Evolutionary conservation across 73 alveolate genomes (phyloP).

Genomic region (Paramecium biaurelia): DNA sequence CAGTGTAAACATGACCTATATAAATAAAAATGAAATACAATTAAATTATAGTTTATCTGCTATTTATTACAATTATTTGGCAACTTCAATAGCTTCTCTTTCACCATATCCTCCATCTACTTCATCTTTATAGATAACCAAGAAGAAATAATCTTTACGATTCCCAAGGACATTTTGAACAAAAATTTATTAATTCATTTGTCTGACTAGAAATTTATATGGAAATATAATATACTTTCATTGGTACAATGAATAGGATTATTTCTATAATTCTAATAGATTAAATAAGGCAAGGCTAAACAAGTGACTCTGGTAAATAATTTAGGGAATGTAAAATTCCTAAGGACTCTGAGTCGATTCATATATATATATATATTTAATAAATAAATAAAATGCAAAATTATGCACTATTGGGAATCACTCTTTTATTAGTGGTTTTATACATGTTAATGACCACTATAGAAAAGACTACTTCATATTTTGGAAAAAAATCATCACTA

Average conservation of each 20-base stretch:
- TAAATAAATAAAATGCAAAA: conserved; percentile 1
- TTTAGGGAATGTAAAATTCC: neutral
- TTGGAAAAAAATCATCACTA: neutral
- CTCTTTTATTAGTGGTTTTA: neutral
- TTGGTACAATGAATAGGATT: neutral
- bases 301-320: neutral
- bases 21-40: neutral
- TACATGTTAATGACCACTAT: neutral
- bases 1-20: neutral
- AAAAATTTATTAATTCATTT: neutral
- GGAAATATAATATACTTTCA: neutral
- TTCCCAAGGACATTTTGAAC: neutral
- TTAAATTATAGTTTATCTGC: neutral
- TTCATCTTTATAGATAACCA: conserved; percentile 2
- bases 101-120: conserved; percentile 47
- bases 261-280: neutral
- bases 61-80: neutral
- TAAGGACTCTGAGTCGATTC: neutral
- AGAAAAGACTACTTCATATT: neutral
- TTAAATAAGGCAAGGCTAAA: neutral
- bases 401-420: conserved; percentile 19
- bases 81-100: neutral
- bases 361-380: neutral
- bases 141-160: neutral
- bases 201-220: neutral